These are phyloP conservation scores for Sugiyamaella grinbergsii DNA, from an alignment of 1,139 yeast species.

Conservation along the genomic window DNA sequence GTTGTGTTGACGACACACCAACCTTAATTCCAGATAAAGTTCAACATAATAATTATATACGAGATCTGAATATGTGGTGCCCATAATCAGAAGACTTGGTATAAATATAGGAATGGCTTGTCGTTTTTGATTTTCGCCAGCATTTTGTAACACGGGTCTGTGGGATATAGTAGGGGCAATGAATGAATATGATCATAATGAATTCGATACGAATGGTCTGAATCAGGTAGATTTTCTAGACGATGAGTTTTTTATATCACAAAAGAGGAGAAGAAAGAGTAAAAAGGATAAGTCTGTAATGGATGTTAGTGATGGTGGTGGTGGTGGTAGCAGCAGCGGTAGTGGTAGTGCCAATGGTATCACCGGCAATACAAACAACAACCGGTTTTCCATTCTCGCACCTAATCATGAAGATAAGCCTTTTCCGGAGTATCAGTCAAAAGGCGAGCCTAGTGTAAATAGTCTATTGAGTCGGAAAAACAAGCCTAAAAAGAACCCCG, in stretches of 20 bases:
- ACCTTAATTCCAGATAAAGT: slow-evolving; percentile 3
- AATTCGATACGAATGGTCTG: neutral
- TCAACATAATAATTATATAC: slow-evolving; percentile 1
- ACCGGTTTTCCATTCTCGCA: slow-evolving; percentile 8
- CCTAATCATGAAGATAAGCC: neutral
- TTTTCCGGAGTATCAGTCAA: no score
- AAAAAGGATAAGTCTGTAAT: neutral
- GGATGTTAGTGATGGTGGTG: neutral
- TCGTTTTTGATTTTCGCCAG: neutral
- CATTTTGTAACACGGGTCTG: no score
- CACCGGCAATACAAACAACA: neutral
- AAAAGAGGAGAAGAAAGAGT: slow-evolving; percentile 2
- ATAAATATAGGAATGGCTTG: neutral
- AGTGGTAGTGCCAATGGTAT: neutral
- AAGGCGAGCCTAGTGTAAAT: no score
- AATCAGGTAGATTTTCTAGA: neutral
- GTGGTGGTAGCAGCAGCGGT: neutral
- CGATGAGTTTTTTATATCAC: slow-evolving; percentile 2
- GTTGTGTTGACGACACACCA: no score
- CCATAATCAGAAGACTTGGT: slow-evolving; percentile 1
- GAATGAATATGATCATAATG: neutral
- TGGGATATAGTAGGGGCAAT: neutral
- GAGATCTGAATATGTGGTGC: neutral
- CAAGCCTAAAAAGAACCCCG: no score
- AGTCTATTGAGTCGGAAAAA: no score